Conservation (phyloP, 73 alveolate genomes). For the Paramecium sexaurelia region DNA sequence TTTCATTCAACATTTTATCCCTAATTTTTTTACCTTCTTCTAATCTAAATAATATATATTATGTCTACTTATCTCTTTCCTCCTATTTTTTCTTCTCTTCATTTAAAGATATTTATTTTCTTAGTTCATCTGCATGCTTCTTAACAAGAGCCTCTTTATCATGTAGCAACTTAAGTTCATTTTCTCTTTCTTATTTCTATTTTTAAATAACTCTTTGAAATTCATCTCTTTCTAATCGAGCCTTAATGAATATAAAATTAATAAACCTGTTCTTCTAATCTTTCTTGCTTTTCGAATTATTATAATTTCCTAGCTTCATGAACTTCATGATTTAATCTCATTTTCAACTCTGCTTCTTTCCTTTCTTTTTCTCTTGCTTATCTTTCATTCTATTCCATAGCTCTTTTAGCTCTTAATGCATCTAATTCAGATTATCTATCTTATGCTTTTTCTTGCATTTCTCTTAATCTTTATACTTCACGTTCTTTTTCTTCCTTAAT, state of each 20-base stretch:
- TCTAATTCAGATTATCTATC: constrained; percentile 92
- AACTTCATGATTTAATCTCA: constrained; percentile 82
- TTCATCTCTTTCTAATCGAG: constrained; percentile 89
- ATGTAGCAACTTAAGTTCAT: constrained; percentile 75
- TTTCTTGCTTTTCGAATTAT: constrained; percentile 72
- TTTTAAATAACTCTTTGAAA: constrained; percentile 82
- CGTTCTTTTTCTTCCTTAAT: constrained; percentile 87
- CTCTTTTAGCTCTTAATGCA: constrained; percentile 92
- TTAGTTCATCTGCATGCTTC: constrained; percentile 81
- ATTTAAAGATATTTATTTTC: constrained; percentile 81
- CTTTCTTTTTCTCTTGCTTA: constrained; percentile 87
- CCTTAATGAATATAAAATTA: constrained; percentile 34
- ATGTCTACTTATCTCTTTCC: constrained; percentile 72
- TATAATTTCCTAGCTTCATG: constrained; percentile 76
- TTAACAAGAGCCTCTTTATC: constrained; percentile 73
- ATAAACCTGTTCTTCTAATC: constrained; percentile 69
- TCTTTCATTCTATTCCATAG: constrained; percentile 91
- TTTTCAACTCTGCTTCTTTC: constrained; percentile 77
- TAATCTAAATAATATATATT: constrained; percentile 44
- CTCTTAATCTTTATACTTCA: constrained; percentile 90
- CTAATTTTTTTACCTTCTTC: constrained; percentile 96
- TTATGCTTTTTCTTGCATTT: constrained; percentile 86
- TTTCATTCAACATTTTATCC: constrained; percentile 85
- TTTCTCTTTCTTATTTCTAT: constrained; percentile 85
- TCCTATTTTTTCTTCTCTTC: constrained; percentile 82